Base-by-base conservation (phyloP, 2,329 filamentous ascomycete genomes). In the Chaetomium strumarium region DNA sequence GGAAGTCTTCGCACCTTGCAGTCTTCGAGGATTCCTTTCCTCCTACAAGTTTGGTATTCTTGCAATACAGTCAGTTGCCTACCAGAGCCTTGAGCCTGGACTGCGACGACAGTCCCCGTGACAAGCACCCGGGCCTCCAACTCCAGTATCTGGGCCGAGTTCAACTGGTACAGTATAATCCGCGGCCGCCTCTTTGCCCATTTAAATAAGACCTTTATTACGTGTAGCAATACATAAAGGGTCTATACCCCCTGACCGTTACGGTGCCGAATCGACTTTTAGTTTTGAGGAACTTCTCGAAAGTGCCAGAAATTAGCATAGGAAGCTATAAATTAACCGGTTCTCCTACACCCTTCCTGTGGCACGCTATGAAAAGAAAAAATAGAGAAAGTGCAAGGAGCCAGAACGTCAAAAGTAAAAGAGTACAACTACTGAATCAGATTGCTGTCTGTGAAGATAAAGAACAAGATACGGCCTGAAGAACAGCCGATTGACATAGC, bases 341-440 rank as follows among this genome's bases (percentile, higher is more conserved):
- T 39, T 17, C 34, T 47, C 45, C 34, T 33, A 47, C 34, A 47
- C 45, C 45, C 33, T 30, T 47, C 45, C n/a, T 39, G 45, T 47
- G n/a, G 45, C 45, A 47, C 45, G 34, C 45, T 47, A 38, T 39
- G 36, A 38, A 31, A 47, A 14, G 36, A 47, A 39, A 36, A 17
- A 39, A 38, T 4, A 42, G 36, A 39, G n/a, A 37, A 39, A 19
- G 17, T 39, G 33, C n/a, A 12, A 30, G 34, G n/a, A 47, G 20
- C 30, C 34, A 31, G 30, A 10, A 39, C 19, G 20, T 42, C 20
- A 19, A 42, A 14, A 39, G 13, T 14, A 34, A 39, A 12, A 47
- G n/a, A 47, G 20, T 30, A 17, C 17, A 47, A 12, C 36, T 47
- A 16, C 30, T 17, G 13, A 47, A 47, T 38, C 19, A 34, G 34